These are phyloP conservation scores for Coemansia sp. DNA, from an alignment of 192 early-diverging fungal genomes.

Conservation along the genomic window DNA sequence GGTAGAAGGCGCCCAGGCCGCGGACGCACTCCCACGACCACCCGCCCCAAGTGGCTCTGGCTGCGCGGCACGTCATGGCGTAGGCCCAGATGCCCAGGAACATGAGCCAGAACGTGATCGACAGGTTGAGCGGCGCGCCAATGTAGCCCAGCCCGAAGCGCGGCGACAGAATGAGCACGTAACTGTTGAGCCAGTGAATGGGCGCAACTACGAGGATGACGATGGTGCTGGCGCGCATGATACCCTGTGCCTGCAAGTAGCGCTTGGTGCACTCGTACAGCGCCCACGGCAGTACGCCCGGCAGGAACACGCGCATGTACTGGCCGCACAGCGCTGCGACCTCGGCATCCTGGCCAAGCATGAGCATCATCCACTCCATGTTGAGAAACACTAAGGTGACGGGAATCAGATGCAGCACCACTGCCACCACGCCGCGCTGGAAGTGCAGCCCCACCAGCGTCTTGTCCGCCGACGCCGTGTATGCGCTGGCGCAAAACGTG, in stretches of 20 bases:
- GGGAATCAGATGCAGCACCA: slow-evolving; percentile 68
- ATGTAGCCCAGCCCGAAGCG: slow-evolving; percentile 70
- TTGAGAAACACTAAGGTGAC: slow-evolving; percentile 73
- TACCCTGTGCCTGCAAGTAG: slow-evolving; percentile 90
- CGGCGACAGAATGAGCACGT: slow-evolving; percentile 74
- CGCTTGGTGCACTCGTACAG: slow-evolving; percentile 85
- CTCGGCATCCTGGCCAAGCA: slow-evolving; percentile 74
- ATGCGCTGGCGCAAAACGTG: slow-evolving; percentile 76
- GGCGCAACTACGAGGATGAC: slow-evolving; percentile 72
- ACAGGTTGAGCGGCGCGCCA: slow-evolving; percentile 83
- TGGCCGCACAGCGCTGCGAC: slow-evolving; percentile 69
- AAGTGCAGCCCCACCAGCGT: slow-evolving; percentile 71
- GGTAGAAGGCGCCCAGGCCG: slow-evolving; percentile 56
- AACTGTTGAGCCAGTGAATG: slow-evolving; percentile 76
- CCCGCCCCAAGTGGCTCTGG: slow-evolving; percentile 66
- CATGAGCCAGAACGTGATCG: slow-evolving; percentile 77
- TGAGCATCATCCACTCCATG: slow-evolving; percentile 68
- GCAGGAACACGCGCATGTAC: slow-evolving; percentile 68
- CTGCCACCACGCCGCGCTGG: slow-evolving; percentile 80
- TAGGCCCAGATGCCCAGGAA: slow-evolving; percentile 70
- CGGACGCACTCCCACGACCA: slow-evolving; percentile 57
- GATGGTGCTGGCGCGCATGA: slow-evolving; percentile 82
- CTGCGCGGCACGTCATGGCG: slow-evolving; percentile 56
- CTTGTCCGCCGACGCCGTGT: slow-evolving; percentile 66
- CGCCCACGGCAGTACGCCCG: slow-evolving; percentile 77